Conservation (phyloP, 768 basidiomycete species). For the Macrolepiota fuliginosa region DNA sequence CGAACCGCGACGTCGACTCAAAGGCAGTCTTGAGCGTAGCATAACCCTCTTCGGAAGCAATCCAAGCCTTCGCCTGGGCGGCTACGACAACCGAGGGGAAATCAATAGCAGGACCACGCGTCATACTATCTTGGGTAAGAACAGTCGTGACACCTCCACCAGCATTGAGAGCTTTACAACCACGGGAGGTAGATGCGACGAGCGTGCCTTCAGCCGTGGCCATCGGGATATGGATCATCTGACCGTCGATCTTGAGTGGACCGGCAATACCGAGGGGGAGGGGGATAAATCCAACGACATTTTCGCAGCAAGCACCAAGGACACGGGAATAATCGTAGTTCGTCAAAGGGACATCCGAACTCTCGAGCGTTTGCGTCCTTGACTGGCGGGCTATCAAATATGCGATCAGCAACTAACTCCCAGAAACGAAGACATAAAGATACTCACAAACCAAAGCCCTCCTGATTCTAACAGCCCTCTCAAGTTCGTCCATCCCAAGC, state of each 20-base stretch:
- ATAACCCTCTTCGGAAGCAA: conserved; percentile 80
- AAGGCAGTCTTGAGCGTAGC: conserved; percentile 77
- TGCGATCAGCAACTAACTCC: conserved; percentile 6
- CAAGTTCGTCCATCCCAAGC: conserved; percentile 63
- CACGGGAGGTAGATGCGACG: conserved; percentile 95
- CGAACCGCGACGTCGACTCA: conserved; percentile 93
- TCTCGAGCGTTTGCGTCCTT: conserved; percentile 77
- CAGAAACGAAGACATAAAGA: background rate
- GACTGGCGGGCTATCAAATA: conserved; percentile 74
- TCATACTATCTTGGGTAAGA: conserved; percentile 92
- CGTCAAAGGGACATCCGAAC: conserved; percentile 75
- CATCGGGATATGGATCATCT: conserved; percentile 90
- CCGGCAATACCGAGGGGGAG: conserved; percentile 96
- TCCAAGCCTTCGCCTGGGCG: conserved; percentile 84
- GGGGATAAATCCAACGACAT: conserved; percentile 96
- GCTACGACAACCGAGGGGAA: conserved; percentile 82
- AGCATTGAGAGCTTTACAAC: conserved; percentile 96
- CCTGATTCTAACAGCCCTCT: conserved; percentile 84
- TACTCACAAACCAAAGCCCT: conserved; percentile 87
- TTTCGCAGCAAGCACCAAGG: conserved; percentile 97
- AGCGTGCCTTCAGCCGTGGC: conserved; percentile 99
- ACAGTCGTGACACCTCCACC: conserved; percentile 96
- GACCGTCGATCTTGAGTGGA: conserved; percentile 87
- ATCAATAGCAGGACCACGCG: conserved; percentile 96
- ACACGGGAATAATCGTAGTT: conserved; percentile 94